phyloP scores from a whole-genome alignment of 768 basidiomycete species.

The Amanita rimosa region DNA sequence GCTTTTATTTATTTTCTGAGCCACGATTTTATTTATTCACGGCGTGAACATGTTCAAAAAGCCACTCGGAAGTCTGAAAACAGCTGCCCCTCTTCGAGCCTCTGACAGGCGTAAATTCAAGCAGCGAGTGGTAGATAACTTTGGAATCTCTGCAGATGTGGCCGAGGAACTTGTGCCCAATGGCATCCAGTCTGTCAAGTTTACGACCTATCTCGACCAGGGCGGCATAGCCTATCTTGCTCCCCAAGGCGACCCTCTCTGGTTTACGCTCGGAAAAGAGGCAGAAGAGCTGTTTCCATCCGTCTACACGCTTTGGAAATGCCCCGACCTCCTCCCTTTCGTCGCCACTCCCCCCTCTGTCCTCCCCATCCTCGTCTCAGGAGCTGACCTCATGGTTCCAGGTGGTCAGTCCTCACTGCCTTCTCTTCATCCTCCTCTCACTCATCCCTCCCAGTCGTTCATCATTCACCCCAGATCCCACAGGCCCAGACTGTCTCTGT shows the following conservation, averaged over 20 bases:
- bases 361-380: constrained; percentile 57
- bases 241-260: constrained; percentile 59
- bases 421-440: not conserved
- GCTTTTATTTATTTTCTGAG: too few species aligned
- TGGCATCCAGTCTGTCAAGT: constrained; percentile 56
- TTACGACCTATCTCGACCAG: constrained; percentile 52
- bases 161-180: constrained; percentile 68
- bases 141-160: constrained; percentile 38
- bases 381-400: constrained; percentile 86
- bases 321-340: constrained; percentile 44
- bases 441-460: constrained; percentile 37
- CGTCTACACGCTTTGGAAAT: constrained; percentile 73
- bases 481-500: constrained; percentile 54
- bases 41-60: constrained; percentile 81
- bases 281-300: constrained; percentile 66
- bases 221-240: constrained; percentile 59
- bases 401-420: constrained; percentile 44
- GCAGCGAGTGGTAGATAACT: constrained; percentile 41
- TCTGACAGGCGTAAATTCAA: constrained; percentile 67
- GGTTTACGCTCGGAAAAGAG: constrained; percentile 67
- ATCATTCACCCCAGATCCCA: constrained; percentile 30
- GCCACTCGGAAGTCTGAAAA: constrained; percentile 55
- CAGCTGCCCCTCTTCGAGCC: constrained; percentile 61
- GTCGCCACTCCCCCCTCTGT: constrained; percentile 65
- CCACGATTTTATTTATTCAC: too few species aligned